A percentile compares a stretch with the other conserved stretches of the same genome.
phyloP scores from a whole-genome alignment of 148 eudicot genomes.

The Rhododendron henanense region DNA sequence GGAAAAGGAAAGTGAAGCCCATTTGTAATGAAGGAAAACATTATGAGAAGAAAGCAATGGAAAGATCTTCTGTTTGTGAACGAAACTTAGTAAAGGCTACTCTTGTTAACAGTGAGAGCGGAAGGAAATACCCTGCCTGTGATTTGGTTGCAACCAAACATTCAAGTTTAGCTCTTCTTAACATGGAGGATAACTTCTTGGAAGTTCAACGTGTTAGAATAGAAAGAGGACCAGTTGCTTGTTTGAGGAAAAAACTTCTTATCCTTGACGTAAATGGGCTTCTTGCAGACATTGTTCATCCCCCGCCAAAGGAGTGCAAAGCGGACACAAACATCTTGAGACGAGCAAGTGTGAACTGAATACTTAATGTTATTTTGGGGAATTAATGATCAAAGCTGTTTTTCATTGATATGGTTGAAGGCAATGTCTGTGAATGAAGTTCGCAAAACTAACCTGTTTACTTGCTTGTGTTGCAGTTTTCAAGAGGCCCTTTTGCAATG shows the following conservation, averaged over 20 bases:
- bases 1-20: slow-evolving; percentile 7
- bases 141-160: slow-evolving; percentile 22
- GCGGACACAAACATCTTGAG: slow-evolving; percentile 55
- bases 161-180: slow-evolving; percentile 24
- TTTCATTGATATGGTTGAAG: background rate
- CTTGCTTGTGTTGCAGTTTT: slow-evolving; percentile 52
- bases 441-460: slow-evolving; percentile 7
- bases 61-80: slow-evolving; percentile 18
- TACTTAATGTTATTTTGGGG: slow-evolving; percentile 1
- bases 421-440: background rate
- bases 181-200: slow-evolving; percentile 22
- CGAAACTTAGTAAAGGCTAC: slow-evolving; percentile 9
- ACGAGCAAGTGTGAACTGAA: slow-evolving; percentile 58
- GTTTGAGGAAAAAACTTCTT: slow-evolving; percentile 65
- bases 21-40: slow-evolving; percentile 5
- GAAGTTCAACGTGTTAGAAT: slow-evolving; percentile 29
- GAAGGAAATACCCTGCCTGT: slow-evolving; percentile 18
- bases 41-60: slow-evolving; percentile 13
- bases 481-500: slow-evolving; percentile 70
- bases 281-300: slow-evolving; percentile 72
- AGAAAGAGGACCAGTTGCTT: slow-evolving; percentile 27
- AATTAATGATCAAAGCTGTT: background rate
- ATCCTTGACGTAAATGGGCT: slow-evolving; percentile 91
- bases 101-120: slow-evolving; percentile 17
- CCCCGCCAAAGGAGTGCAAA: slow-evolving; percentile 56